These are phyloP conservation scores for Crithidia sp. DNA, from an alignment of 208 protist genomes.

Conservation along the genomic window DNA sequence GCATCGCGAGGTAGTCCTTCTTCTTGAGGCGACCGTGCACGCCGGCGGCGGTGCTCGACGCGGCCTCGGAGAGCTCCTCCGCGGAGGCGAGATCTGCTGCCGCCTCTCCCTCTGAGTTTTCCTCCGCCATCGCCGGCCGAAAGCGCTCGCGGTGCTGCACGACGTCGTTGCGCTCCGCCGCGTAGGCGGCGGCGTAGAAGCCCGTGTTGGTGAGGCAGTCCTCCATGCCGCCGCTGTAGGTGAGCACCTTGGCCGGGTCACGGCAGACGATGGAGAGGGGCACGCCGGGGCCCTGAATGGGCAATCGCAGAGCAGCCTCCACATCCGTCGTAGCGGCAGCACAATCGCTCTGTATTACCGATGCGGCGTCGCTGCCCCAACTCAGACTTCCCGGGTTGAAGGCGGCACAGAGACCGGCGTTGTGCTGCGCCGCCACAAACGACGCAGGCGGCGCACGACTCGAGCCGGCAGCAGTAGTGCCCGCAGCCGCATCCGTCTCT, in stretches of 20 bases:
- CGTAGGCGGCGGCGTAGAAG: slow-evolving; percentile 74
- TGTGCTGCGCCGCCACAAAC: slow-evolving; percentile 30
- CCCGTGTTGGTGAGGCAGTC: slow-evolving; percentile 90
- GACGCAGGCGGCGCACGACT: slow-evolving; percentile 2
- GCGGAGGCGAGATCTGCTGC: neutral
- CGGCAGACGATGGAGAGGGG: slow-evolving; percentile 66
- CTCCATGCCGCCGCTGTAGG: slow-evolving; percentile 78
- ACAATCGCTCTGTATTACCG: neutral
- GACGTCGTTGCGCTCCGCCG: slow-evolving; percentile 68
- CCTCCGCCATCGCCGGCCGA: slow-evolving; percentile 11
- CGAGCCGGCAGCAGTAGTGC: neutral
- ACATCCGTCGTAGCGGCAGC: slow-evolving; percentile 13
- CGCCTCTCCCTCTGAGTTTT: neutral
- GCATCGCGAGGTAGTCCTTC: slow-evolving; percentile 77
- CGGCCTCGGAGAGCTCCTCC: slow-evolving; percentile 6
- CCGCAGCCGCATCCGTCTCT: neutral
- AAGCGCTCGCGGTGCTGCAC: slow-evolving; percentile 69
- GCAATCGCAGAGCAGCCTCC: slow-evolving; percentile 23
- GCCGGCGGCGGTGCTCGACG: slow-evolving; percentile 8
- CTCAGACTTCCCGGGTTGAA: slow-evolving; percentile 50
- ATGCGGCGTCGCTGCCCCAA: slow-evolving; percentile 8
- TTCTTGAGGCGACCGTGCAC: slow-evolving; percentile 74
- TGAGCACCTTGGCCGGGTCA: slow-evolving; percentile 59
- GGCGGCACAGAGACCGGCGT: slow-evolving; percentile 33
- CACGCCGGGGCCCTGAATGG: slow-evolving; percentile 55